Evolutionary conservation across 2,329 filamentous ascomycete species (phyloP), one percentile per base, ranked within the genome.

Genomic region (Phialophora expanda): DNA sequence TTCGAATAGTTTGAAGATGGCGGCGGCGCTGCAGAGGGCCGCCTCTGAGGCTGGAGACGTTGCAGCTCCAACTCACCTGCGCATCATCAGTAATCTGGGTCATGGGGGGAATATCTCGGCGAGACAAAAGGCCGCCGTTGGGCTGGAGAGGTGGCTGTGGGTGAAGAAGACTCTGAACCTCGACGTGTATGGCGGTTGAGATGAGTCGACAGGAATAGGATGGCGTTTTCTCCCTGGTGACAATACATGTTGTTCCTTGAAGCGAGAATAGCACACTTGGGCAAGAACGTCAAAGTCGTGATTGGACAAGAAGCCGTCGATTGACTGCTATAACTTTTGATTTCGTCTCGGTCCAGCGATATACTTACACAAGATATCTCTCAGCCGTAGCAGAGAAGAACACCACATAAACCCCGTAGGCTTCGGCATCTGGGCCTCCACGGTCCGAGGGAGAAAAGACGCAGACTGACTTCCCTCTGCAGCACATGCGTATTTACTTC

Each of bases 71-170:
- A 56, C 30, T 7, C 22, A 61, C 22, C 17, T 65, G 26, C 30
- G 57, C 28, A 61, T 61, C 26, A 56, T 61, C 38, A 32, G 26
- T 9, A 55, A 65, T 14, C 12, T 56, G 56, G 57, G 63, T 34
- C 63, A 61, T n/a, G 30, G 26, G 8, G 51, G 56, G 1, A 51
- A 57, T 44, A 38, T 61, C 63, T 56, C 57, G 38, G 57, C 62
- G 1, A 61, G 56, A 34, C n/a, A 50, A 30, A 61, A 61, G 12
- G 62, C 63, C 20, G 44, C 48, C 12, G 32, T 64, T 7, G 32
- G 46, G 5, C n/a, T 64, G 54, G 55, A 64, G 44, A 57, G 61
- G 24, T 64, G 56, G 46, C 24, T 59, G 7, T 59, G 62, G 55
- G 44, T 59, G 56, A 55, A 60, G 48, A 64, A 59, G 46, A 55